phyloP scores from a whole-genome alignment of 345 rosid genomes.

The Gossypium bickii region DNA sequence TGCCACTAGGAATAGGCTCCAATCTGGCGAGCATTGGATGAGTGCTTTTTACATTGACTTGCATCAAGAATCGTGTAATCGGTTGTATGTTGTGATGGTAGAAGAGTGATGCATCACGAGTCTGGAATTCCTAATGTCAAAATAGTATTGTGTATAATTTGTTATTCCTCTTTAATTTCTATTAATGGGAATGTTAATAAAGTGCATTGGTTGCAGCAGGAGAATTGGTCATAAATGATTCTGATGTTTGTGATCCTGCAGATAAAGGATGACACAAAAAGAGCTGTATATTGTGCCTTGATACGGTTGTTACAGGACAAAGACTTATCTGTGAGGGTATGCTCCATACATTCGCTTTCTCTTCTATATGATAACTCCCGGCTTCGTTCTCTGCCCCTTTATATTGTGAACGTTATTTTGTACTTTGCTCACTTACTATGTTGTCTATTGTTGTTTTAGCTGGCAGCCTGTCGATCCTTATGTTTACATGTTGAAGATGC shows the following conservation, averaged over 20 bases:
- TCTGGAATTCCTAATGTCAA: neutral
- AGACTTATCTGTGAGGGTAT: slow-evolving; percentile 88
- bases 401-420: neutral
- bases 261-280: slow-evolving; percentile 85
- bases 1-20: slow-evolving; percentile 3
- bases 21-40: neutral
- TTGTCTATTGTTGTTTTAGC: slow-evolving; percentile 46
- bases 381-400: neutral
- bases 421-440: slow-evolving; percentile 25
- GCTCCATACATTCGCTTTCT: slow-evolving; percentile 7
- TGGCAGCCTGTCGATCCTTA: slow-evolving; percentile 94
- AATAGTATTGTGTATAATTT: neutral
- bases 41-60: neutral
- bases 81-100: neutral
- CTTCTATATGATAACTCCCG: neutral
- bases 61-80: neutral
- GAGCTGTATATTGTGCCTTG: slow-evolving; percentile 88
- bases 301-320: slow-evolving; percentile 71
- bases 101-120: neutral
- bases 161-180: slow-evolving; percentile 7
- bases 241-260: slow-evolving; percentile 33
- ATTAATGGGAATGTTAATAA: neutral
- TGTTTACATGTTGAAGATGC: slow-evolving; percentile 95
- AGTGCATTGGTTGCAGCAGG: neutral
- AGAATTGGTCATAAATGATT: neutral